Percentiles rank a stretch among this genome's conserved stretches.
These are phyloP conservation scores for Nicotiana noctiflora DNA, from an alignment of 257 asterid species.

Conservation along the genomic window DNA sequence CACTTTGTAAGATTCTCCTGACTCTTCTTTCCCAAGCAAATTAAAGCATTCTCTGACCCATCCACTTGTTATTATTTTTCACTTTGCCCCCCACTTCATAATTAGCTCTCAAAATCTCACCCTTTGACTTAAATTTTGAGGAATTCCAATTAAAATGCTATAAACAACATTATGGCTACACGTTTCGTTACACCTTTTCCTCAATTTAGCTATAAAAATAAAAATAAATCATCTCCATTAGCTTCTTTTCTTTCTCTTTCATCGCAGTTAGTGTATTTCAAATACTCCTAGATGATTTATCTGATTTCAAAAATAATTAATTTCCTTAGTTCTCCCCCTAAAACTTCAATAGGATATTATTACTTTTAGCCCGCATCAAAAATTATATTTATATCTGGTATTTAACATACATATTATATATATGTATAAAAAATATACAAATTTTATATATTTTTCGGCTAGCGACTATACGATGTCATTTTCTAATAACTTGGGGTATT, in stretches of 20 bases:
- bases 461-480: too few relatives aligned
- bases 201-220: not conserved
- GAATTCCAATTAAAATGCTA: not conserved
- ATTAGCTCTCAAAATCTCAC: not conserved
- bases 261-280: too few relatives aligned
- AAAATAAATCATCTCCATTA: not conserved
- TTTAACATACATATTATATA: too few relatives aligned
- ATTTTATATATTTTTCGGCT: too few relatives aligned
- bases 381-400: too few relatives aligned
- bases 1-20: slow-evolving; percentile 46
- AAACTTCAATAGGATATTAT: too few relatives aligned
- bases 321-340: too few relatives aligned
- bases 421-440: too few relatives aligned
- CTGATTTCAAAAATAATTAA: too few relatives aligned
- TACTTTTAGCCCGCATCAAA: too few relatives aligned
- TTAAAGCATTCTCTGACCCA: not conserved
- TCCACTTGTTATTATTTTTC: not conserved
- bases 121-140: not conserved
- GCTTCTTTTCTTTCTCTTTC: not conserved
- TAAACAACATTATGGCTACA: not conserved
- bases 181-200: not conserved
- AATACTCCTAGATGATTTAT: too few relatives aligned
- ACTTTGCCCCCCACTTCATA: slow-evolving; percentile 14
- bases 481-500: too few relatives aligned
- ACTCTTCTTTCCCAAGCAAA: slow-evolving; percentile 47